A percentile compares a stretch with the other conserved stretches of the same genome.
These are phyloP conservation scores for Saxophila tyrrhenica DNA, from an alignment of 495 filamentous ascomycete genomes.

Conservation along the genomic window DNA sequence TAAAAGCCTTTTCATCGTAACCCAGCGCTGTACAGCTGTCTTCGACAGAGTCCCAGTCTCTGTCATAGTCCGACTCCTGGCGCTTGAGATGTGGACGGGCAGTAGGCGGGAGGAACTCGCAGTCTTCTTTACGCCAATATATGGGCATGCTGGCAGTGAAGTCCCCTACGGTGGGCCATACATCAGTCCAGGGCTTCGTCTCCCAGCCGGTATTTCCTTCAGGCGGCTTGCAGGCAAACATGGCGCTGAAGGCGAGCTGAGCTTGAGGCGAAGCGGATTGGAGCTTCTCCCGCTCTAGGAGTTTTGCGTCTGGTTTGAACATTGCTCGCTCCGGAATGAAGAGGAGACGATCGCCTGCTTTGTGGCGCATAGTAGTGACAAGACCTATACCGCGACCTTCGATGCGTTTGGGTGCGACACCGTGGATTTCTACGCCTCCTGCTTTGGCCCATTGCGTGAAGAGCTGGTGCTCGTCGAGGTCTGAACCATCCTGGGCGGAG, in stretches of 20 bases:
- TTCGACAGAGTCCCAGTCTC: slow-evolving; percentile 7
- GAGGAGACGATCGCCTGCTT: slow-evolving; percentile 47
- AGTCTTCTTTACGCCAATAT: slow-evolving; percentile 46
- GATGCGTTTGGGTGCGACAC: slow-evolving; percentile 48
- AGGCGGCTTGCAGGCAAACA: slow-evolving; percentile 39
- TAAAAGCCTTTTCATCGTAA: slow-evolving; percentile 34
- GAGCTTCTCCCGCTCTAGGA: slow-evolving; percentile 9
- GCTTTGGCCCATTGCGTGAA: slow-evolving; percentile 13
- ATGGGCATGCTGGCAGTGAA: slow-evolving; percentile 57
- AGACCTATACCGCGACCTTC: slow-evolving; percentile 64
- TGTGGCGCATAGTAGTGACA: slow-evolving; percentile 50
- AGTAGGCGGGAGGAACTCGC: slow-evolving; percentile 36
- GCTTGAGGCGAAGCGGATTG: slow-evolving; percentile 11
- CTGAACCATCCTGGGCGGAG: background rate
- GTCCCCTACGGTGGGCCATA: slow-evolving; percentile 51
- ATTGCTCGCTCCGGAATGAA: slow-evolving; percentile 53
- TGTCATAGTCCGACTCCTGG: slow-evolving; percentile 8
- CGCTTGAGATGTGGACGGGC: slow-evolving; percentile 4
- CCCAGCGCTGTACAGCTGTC: background rate
- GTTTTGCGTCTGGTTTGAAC: slow-evolving; percentile 44
- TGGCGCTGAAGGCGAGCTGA: slow-evolving; percentile 29
- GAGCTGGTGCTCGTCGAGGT: slow-evolving; percentile 2
- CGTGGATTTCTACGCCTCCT: slow-evolving; percentile 35
- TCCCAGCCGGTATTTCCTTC: slow-evolving; percentile 43
- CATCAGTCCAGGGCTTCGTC: slow-evolving; percentile 49